Evolutionary conservation across 2,329 filamentous ascomycete species (phyloP), one percentile per base, ranked within the genome.

Genomic region (Colletotrichum echinochloae): DNA sequence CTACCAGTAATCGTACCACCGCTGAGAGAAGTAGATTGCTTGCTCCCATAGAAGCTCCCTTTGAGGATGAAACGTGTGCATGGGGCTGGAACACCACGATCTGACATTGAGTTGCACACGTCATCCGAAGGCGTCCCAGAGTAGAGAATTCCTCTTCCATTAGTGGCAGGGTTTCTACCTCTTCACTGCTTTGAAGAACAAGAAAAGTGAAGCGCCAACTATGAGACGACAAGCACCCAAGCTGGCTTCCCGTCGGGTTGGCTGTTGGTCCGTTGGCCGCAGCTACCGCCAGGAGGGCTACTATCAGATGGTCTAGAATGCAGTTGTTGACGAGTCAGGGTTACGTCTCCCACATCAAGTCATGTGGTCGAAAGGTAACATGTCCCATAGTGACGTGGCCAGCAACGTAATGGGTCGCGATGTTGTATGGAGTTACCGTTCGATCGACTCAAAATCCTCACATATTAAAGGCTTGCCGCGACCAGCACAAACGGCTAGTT

Each of bases 41-140:
- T 9, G 44, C n/a, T 20, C 8, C 20, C 44, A 37, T 14, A 44
- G 30, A 4, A 16, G 5, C n/a, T 41, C 59, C 60, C 9, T 44
- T 35, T 33, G n/a, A 18, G 28, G 23, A 52, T 62, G 60, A 62
- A 62, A 62, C 60, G 33, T 12, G 60, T 18, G 46, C 60, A 44
- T 41, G 60, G 48, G n/a, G 39, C 60, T 52, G 46, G 48, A 62
- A 52, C 46, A 41, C 46, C 35, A 41, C 35, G 12, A 35, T 62
- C 18, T 52, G 35, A 52, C 23, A n/a, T 33, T 30, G 16, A 52
- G 16, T 35, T 23, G 33, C n/a, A 52, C 23, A 52, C 35, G 48
- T 62, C 48, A 41, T 62, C 48, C 12, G 35, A 52, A 62, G 33
- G 46, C 11, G 35, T 18, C 23, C 23, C 16, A 30, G 20, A 18